A percentile compares a stretch with the other conserved stretches of the same genome.
Conservation (phyloP, 2,329 filamentous ascomycete species). For the Xylaria sp. region DNA sequence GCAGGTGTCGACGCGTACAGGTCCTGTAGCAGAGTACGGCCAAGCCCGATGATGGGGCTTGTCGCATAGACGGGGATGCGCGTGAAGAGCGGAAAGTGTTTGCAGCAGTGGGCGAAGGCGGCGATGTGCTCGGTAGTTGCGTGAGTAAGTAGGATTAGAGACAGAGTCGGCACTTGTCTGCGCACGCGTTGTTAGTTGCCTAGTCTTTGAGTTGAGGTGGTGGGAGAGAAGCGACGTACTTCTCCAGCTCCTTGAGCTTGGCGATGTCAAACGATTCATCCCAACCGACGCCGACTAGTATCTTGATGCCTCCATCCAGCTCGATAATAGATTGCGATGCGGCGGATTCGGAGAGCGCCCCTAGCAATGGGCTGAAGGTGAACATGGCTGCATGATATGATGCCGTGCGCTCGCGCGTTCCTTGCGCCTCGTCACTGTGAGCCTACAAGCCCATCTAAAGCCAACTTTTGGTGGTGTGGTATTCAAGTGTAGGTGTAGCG, state of each 20-base stretch:
- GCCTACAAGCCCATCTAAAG: conserved; percentile 36
- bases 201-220: not conserved
- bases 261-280: conserved; percentile 87
- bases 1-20: conserved; percentile 89
- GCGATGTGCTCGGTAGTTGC: conserved; percentile 91
- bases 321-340: conserved; percentile 96
- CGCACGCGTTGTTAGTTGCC: not conserved
- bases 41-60: conserved; percentile 89
- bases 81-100: conserved; percentile 90
- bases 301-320: conserved; percentile 95
- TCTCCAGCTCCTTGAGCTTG: conserved; percentile 88
- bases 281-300: conserved; percentile 95
- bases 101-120: conserved; percentile 96
- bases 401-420: conserved; percentile 14
- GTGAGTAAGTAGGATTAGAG: conserved; percentile 93
- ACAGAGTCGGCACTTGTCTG: conserved; percentile 90
- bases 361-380: conserved; percentile 91
- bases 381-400: conserved; percentile 74
- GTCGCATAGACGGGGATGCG: conserved; percentile 96
- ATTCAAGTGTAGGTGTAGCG: conserved; percentile 5
- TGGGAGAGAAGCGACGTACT: conserved; percentile 62
- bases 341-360: conserved; percentile 85
- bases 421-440: conserved; percentile 26
- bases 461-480: not conserved
- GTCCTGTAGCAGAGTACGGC: conserved; percentile 89